Evolutionary conservation across 192 early-diverging fungal species (phyloP).

Genomic region (Podochytrium sp.): DNA sequence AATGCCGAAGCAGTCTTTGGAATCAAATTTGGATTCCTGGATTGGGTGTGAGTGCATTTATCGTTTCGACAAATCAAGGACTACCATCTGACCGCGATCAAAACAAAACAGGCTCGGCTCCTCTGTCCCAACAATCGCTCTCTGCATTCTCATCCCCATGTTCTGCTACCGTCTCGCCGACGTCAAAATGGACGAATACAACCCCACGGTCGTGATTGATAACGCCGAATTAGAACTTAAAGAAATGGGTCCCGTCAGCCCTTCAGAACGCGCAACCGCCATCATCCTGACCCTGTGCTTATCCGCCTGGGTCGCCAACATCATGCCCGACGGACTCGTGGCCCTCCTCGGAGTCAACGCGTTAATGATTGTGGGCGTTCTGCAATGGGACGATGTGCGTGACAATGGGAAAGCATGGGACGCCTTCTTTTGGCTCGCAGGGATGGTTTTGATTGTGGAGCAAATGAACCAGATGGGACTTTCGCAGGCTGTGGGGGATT

Average conservation of each 20-base stretch:
- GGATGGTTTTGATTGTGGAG: conserved; percentile 77
- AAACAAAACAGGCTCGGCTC: conserved; percentile 4
- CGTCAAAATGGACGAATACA: conserved; percentile 14
- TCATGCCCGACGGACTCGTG: conserved; percentile 68
- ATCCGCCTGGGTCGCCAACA: background rate
- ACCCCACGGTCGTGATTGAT: conserved; percentile 4
- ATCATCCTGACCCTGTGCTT: conserved; percentile 31
- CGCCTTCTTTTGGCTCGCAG: conserved; percentile 79
- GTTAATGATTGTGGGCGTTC: conserved; percentile 59
- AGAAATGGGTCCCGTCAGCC: conserved; percentile 32
- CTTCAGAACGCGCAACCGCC: conserved; percentile 3
- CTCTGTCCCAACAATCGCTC: conserved; percentile 14
- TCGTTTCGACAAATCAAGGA: conserved; percentile 24
- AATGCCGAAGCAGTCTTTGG: conserved; percentile 63
- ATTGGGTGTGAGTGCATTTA: conserved; percentile 61
- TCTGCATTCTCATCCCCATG: conserved; percentile 8
- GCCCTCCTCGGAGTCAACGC: conserved; percentile 64
- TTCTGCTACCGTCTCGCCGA: conserved; percentile 10
- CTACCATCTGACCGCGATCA: no score
- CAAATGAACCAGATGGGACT: conserved; percentile 74
- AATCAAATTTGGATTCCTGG: conserved; percentile 68
- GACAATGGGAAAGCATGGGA: conserved; percentile 74
- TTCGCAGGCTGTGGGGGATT: conserved; percentile 65
- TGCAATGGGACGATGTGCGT: conserved; percentile 70
- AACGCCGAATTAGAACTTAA: conserved; percentile 33